phyloP scores from a whole-genome alignment of 257 asterid genomes.

The Solanum habrochaites region DNA sequence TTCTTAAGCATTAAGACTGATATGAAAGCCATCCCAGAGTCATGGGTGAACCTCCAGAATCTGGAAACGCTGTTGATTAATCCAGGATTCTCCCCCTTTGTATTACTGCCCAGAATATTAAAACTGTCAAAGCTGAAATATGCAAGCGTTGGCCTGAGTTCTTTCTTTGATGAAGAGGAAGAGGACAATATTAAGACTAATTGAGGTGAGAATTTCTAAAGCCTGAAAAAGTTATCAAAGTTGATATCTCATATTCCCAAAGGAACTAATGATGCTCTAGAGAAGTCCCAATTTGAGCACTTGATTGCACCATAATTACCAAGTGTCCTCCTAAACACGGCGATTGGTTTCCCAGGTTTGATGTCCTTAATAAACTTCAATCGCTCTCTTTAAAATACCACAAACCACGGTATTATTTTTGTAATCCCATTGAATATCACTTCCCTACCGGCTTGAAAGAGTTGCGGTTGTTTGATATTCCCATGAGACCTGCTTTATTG shows the following conservation, averaged over 20 bases:
- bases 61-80: background rate
- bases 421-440: background rate
- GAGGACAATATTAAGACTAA: background rate
- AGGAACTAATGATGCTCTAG: background rate
- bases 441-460: background rate
- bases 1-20: background rate
- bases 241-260: background rate
- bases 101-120: background rate
- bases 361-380: too few relatives aligned
- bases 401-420: rapidly evolving
- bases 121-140: background rate
- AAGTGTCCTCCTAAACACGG: background rate
- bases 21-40: background rate
- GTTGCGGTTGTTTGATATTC: rapidly evolving
- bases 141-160: background rate
- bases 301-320: background rate
- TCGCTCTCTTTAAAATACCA: background rate
- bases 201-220: background rate
- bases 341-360: too few relatives aligned
- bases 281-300: background rate
- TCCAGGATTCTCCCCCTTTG: rapidly evolving
- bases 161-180: background rate
- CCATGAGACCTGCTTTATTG: background rate
- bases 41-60: background rate
- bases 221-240: background rate